phyloP scores from a whole-genome alignment of 345 rosid species.

The Arabidopsis suecica region DNA sequence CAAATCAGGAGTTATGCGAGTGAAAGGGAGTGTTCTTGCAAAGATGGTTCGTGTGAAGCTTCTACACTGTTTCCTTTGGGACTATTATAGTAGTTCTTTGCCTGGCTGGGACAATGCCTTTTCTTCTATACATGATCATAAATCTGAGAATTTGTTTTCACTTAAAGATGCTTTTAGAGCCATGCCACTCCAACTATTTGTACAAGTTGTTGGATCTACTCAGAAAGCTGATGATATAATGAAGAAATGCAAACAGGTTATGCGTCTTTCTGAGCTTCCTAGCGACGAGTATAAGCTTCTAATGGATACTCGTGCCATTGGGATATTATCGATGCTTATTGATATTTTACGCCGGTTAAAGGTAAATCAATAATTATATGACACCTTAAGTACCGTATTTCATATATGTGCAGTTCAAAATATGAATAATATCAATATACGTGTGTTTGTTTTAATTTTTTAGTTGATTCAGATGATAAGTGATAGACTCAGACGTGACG shows the following conservation, averaged over 20 bases:
- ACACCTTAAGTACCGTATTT: slow-evolving; percentile 6
- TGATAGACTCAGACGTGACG: slow-evolving; percentile 56
- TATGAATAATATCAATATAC: not conserved
- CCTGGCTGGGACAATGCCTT: slow-evolving; percentile 60
- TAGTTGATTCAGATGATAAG: slow-evolving; percentile 83
- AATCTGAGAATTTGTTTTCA: slow-evolving; percentile 60
- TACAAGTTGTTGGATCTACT: slow-evolving; percentile 83
- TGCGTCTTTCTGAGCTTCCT: slow-evolving; percentile 78
- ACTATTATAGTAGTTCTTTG: slow-evolving; percentile 56
- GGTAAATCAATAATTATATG: slow-evolving; percentile 54
- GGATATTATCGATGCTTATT: slow-evolving; percentile 74
- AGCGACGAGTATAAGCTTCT: slow-evolving; percentile 67
- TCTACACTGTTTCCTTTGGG: slow-evolving; percentile 86
- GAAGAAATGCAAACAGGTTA: slow-evolving; percentile 74
- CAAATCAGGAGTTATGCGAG: slow-evolving; percentile 79
- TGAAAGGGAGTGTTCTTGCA: slow-evolving; percentile 89
- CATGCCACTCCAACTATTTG: slow-evolving; percentile 83
- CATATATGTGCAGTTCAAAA: not conserved
- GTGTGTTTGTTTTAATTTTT: slow-evolving; percentile 33
- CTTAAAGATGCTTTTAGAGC: slow-evolving; percentile 79
- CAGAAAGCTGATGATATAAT: slow-evolving; percentile 69
- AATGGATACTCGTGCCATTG: slow-evolving; percentile 85
- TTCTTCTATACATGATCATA: slow-evolving; percentile 49
- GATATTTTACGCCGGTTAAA: slow-evolving; percentile 82
- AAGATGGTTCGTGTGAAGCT: slow-evolving; percentile 94